These are phyloP conservation scores for Thinopyrum elongatum DNA, from an alignment of 176 grass and related monocot genomes.

Conservation along the genomic window DNA sequence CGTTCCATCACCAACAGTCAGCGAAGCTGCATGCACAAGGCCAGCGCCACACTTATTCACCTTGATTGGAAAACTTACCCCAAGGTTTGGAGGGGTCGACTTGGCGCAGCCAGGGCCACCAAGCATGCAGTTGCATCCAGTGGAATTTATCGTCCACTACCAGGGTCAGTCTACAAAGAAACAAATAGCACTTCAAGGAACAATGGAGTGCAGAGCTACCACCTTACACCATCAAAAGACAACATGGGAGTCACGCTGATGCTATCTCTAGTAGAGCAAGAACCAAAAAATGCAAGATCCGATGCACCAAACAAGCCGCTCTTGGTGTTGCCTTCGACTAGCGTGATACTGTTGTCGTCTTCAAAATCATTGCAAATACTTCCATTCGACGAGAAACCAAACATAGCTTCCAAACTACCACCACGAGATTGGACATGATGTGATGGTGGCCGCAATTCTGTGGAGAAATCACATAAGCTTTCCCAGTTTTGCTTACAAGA, in stretches of 20 bases:
- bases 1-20: background rate
- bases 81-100: background rate
- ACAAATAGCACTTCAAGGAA: background rate
- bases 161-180: background rate
- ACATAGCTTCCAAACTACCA: background rate
- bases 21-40: background rate
- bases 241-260: slow-evolving; percentile 12
- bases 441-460: slow-evolving; percentile 30
- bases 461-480: background rate
- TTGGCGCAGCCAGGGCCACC: background rate
- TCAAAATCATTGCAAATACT: slow-evolving; percentile 27
- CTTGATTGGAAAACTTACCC: background rate
- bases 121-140: background rate
- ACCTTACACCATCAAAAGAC: slow-evolving; percentile 21
- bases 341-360: background rate
- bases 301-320: slow-evolving; percentile 12
- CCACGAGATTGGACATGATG: slow-evolving; percentile 24
- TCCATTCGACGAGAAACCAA: slow-evolving; percentile 29
- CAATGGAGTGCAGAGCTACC: slow-evolving; percentile 18
- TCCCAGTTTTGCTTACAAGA: slow-evolving; percentile 37
- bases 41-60: background rate
- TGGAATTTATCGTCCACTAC: background rate
- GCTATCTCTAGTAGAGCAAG: slow-evolving; percentile 28
- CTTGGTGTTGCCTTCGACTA: slow-evolving; percentile 26
- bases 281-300: slow-evolving; percentile 26